A percentile compares a stretch with the other conserved stretches of the same genome.
These are phyloP conservation scores for Quercus lobata DNA, from an alignment of 331 rosid genomes.

Conservation along the genomic window DNA sequence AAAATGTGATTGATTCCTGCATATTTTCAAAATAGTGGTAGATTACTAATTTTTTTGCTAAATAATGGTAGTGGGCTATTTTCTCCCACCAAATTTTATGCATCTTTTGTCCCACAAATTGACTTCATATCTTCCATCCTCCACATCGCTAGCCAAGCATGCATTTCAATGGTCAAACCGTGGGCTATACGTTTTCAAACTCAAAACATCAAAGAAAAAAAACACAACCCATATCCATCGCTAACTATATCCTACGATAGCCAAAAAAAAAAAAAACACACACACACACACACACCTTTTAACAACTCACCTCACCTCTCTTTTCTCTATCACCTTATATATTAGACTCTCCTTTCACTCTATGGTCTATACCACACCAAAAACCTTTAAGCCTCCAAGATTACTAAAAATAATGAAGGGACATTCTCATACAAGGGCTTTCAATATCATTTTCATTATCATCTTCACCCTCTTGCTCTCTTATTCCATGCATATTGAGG, in stretches of 20 bases:
- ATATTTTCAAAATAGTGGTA: no score
- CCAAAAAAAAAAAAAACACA: constrained; percentile 13
- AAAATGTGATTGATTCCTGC: fast-evolving
- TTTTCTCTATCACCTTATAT: not conserved
- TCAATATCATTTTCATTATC: constrained; percentile 29
- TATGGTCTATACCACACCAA: constrained; percentile 7
- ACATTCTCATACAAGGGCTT: constrained; percentile 16
- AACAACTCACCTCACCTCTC: not conserved
- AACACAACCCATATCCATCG: constrained; percentile 14
- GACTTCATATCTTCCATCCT: no score
- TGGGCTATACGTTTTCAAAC: constrained; percentile 24
- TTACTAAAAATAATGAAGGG: constrained; percentile 33
- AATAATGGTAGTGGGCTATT: no score
- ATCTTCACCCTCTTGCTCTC: constrained; percentile 43
- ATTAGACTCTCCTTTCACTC: constrained; percentile 1
- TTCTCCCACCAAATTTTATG: not conserved
- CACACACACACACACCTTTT: not conserved
- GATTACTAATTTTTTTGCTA: no score
- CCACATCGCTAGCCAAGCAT: constrained; percentile 6
- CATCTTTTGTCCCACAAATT: no score
- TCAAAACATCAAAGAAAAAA: constrained; percentile 18
- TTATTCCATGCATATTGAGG: constrained; percentile 37
- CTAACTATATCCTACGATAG: constrained; percentile 19
- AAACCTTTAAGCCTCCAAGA: not conserved
- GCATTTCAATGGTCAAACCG: constrained; percentile 22